Evolutionary conservation across 2,329 filamentous ascomycete species (phyloP), one percentile per base, ranked within the genome.

Genomic region (Parafenestella ontariensis): DNA sequence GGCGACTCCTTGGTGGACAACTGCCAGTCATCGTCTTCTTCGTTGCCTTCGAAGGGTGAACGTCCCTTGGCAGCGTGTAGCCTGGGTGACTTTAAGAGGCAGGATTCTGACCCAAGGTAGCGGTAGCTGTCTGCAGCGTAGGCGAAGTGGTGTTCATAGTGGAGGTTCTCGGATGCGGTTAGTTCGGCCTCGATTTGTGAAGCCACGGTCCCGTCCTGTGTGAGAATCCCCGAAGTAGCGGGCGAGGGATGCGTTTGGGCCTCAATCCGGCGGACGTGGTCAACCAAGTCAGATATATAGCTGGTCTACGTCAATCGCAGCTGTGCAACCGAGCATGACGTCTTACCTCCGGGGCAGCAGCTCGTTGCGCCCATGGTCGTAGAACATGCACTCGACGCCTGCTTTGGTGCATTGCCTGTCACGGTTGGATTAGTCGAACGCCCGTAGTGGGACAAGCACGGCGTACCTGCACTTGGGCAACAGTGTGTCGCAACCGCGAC

Each of bases 331-430:
- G 24, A 21, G 37, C 39, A 44, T 24, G 37, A 39, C 39, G 24
- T 34, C 42, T 44, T 58, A 68, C 71, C 66, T 73, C 51, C 72
- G 66, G 13, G 70, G 65, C 2, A 75, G 58, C 18, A 67, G 51
- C 24, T 69, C 64, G 29, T 71, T 66, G 26, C 68, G 65, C 28
- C 71, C 72, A 46, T 74, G 70, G 52, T 75, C 72, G 49, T 64
- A 68, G 54, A 72, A 75, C 33, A 72, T 56, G 55, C 72, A 75
- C 20, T 74, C 71, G 15, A 68, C 69, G 9, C 66, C 66, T 11
- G 72, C 70, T 56, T 74, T 75, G 36, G 69, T 69, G 52, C 72
- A 75, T 62, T 75, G 72, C 47, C 72, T 72, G 61, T 17, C 21
- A 23, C 13, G 11, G 49, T 18, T 17, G 39, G 28, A 49, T 60